Percentiles rank a stretch among this genome's conserved stretches.
phyloP scores from a whole-genome alignment of 345 rosid genomes.

The Gossypium australe region DNA sequence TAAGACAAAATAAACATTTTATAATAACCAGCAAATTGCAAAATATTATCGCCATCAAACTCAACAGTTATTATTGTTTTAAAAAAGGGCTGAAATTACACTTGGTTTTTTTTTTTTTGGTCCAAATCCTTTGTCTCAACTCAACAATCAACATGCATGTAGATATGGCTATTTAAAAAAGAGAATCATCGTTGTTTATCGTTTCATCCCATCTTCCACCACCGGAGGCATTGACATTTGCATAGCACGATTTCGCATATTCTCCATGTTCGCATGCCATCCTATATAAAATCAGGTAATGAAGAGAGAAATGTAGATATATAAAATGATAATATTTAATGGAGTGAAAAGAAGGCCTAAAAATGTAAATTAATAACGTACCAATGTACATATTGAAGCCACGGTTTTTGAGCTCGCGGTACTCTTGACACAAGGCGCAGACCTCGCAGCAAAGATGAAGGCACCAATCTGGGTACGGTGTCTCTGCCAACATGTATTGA shows the following conservation, averaged over 20 bases:
- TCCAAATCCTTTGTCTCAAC: neutral
- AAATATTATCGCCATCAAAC: neutral
- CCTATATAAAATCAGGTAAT: conserved; percentile 6
- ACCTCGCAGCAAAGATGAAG: conserved; percentile 28
- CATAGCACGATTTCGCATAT: neutral
- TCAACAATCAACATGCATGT: too few relatives aligned
- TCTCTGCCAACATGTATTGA: conserved; percentile 20
- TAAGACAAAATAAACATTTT: neutral
- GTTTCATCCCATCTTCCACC: conserved; percentile 18
- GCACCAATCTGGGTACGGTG: conserved; percentile 22
- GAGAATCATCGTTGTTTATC: neutral
- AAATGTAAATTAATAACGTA: neutral
- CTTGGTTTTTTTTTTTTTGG: neutral
- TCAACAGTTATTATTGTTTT: neutral
- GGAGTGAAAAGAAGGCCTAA: neutral
- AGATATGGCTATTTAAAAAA: too few relatives aligned
- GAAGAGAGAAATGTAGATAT: neutral
- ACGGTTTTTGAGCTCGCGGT: conserved; percentile 36
- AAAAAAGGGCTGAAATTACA: too few relatives aligned
- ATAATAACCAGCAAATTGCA: neutral
- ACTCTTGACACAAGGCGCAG: conserved; percentile 37
- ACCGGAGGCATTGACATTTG: conserved; percentile 1
- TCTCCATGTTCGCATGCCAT: conserved; percentile 21
- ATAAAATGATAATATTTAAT: neutral
- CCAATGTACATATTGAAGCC: conserved; percentile 39